Conservation (phyloP, 495 filamentous ascomycete genomes). For the Aspergillus kassunensis region DNA sequence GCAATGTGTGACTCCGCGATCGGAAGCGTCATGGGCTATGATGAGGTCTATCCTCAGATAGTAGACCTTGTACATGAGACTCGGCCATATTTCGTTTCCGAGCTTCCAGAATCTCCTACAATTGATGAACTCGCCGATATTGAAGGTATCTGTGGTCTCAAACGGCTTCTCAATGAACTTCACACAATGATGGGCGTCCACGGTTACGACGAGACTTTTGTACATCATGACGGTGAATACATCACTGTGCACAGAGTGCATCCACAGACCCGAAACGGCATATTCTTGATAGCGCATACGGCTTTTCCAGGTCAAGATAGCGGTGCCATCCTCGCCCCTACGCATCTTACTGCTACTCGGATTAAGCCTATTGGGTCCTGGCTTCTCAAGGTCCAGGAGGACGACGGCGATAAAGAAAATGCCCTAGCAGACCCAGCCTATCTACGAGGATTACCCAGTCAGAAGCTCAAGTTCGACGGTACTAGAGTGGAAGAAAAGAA, state of each 20-base stretch:
- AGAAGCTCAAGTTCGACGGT: slow-evolving; percentile 67
- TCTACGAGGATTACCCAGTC: slow-evolving; percentile 76
- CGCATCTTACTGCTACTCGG: slow-evolving; percentile 66
- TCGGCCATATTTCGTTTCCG: slow-evolving; percentile 65
- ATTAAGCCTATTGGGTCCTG: slow-evolving; percentile 83
- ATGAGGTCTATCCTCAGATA: slow-evolving; percentile 90
- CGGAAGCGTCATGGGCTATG: slow-evolving; percentile 98
- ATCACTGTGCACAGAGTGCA: slow-evolving; percentile 95
- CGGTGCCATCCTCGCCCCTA: slow-evolving; percentile 68
- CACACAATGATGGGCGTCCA: slow-evolving; percentile 92
- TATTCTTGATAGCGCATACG: slow-evolving; percentile 92
- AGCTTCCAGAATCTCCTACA: slow-evolving; percentile 55
- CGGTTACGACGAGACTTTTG: slow-evolving; percentile 90
- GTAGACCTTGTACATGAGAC: slow-evolving; percentile 89
- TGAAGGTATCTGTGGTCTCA: slow-evolving; percentile 82
- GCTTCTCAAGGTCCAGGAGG: slow-evolving; percentile 77
- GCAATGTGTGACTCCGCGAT: slow-evolving; percentile 91
- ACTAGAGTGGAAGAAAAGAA: slow-evolving; percentile 62
- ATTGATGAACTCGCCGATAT: slow-evolving; percentile 57
- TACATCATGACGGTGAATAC: slow-evolving; percentile 94
- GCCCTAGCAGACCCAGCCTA: slow-evolving; percentile 63
- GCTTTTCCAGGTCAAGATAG: slow-evolving; percentile 86
- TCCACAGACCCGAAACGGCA: slow-evolving; percentile 81
- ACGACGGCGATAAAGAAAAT: slow-evolving; percentile 57
- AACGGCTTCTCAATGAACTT: slow-evolving; percentile 85